Conservation (phyloP, 2,329 filamentous ascomycete species). For the Verticillium tricorpus region DNA sequence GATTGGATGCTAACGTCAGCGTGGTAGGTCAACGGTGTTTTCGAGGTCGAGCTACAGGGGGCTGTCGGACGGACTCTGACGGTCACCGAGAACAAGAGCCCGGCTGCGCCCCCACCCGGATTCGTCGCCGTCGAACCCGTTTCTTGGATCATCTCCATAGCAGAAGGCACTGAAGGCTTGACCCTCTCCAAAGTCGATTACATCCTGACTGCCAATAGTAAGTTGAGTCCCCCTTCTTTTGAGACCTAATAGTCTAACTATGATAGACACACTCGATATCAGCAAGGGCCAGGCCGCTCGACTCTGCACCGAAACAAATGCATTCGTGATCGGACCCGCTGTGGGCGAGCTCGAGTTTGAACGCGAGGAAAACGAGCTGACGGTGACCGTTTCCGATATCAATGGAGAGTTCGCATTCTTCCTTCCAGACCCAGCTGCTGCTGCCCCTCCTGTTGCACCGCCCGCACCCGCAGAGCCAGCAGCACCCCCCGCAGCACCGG, state of each 20-base stretch:
- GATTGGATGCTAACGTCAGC: neutral
- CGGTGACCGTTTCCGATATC: slow-evolving; percentile 22
- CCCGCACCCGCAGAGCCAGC: slow-evolving; percentile 4
- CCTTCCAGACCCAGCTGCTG: slow-evolving; percentile 19
- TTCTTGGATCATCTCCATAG: slow-evolving; percentile 28
- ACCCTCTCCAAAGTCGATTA: slow-evolving; percentile 36
- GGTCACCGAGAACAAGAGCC: slow-evolving; percentile 31
- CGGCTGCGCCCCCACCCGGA: slow-evolving; percentile 27
- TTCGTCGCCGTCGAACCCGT: slow-evolving; percentile 31
- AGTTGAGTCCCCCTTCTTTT: slow-evolving; percentile 7
- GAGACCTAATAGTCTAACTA: neutral
- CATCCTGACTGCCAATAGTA: slow-evolving; percentile 29
- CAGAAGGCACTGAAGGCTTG: slow-evolving; percentile 23
- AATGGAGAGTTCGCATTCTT: slow-evolving; percentile 29
- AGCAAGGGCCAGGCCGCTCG: slow-evolving; percentile 28
- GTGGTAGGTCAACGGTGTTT: slow-evolving; percentile 21
- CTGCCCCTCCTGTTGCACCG: slow-evolving; percentile 1
- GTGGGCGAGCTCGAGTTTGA: slow-evolving; percentile 37
- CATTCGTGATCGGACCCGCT: slow-evolving; percentile 28
- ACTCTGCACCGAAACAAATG: slow-evolving; percentile 27
- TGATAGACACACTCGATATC: slow-evolving; percentile 26
- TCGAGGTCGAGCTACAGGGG: slow-evolving; percentile 36
- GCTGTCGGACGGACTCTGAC: slow-evolving; percentile 24
- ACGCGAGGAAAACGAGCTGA: slow-evolving; percentile 33
- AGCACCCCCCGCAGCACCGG: slow-evolving; percentile 3